These are phyloP conservation scores for Jaltomata sinuosa DNA, from an alignment of 257 asterid species.

Conservation along the genomic window DNA sequence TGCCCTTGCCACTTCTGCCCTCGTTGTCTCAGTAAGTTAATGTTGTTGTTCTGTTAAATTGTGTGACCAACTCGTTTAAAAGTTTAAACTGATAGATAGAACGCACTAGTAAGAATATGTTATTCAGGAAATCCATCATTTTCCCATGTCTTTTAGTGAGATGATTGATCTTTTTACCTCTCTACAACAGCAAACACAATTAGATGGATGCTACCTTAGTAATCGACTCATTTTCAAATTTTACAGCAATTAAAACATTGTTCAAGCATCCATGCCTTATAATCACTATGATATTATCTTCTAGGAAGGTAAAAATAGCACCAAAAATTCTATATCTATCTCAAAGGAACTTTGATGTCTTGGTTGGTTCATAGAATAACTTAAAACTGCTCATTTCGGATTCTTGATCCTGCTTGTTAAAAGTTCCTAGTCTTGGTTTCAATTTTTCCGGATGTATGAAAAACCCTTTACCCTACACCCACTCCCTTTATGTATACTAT, in stretches of 20 bases:
- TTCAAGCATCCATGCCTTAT: background rate
- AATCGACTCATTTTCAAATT: background rate
- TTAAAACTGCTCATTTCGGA: background rate
- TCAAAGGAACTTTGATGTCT: background rate
- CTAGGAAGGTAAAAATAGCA: background rate
- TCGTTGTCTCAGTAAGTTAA: slow-evolving; percentile 58
- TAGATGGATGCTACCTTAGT: background rate
- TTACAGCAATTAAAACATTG: background rate
- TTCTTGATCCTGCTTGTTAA: too few relatives aligned
- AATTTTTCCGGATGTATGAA: too few relatives aligned
- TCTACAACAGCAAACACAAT: too few relatives aligned
- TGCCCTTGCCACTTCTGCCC: slow-evolving; percentile 98
- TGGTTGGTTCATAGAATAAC: background rate
- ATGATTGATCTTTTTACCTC: too few relatives aligned
- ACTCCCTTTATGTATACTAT: too few relatives aligned
- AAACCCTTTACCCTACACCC: too few relatives aligned
- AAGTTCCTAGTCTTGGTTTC: too few relatives aligned
- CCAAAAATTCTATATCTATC: background rate
- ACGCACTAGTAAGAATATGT: too few relatives aligned
- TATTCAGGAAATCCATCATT: too few relatives aligned
- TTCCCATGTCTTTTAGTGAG: too few relatives aligned
- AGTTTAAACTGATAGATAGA: background rate
- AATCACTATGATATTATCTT: background rate
- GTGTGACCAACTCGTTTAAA: background rate
- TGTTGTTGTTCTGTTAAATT: background rate